Conservation (phyloP, 345 rosid genomes). For the Brassica cretica region DNA sequence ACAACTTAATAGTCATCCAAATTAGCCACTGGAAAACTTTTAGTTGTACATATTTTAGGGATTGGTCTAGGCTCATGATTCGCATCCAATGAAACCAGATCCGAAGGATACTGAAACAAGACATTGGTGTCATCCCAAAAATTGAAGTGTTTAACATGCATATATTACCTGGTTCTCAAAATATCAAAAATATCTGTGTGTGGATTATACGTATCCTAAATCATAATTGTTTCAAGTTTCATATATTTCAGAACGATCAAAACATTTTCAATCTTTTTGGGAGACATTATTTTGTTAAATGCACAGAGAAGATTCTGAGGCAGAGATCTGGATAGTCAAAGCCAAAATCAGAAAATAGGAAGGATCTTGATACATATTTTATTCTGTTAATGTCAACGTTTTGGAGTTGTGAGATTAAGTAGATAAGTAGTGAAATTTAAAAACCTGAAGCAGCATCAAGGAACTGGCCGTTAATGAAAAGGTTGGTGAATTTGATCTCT, state of each 20-base stretch:
- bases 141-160: not conserved
- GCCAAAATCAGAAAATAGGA: not conserved
- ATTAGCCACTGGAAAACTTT: not conserved
- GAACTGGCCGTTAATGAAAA: constrained; percentile 72
- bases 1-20: not conserved
- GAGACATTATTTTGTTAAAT: not conserved
- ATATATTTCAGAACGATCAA: not conserved
- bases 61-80: not conserved
- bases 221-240: not conserved
- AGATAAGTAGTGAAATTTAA: not conserved
- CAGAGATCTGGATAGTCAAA: not conserved
- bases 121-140: not conserved
- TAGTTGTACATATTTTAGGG: not conserved
- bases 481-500: constrained; percentile 58
- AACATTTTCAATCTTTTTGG: not conserved
- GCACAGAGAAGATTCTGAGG: not conserved
- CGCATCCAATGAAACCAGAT: not conserved
- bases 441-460: constrained; percentile 65
- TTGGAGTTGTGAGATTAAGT: constrained; percentile 6
- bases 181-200: not conserved
- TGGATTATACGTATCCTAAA: not conserved
- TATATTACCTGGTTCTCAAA: not conserved
- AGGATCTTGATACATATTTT: not conserved
- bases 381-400: constrained; percentile 14
- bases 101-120: not conserved